Percentiles rank a stretch among this genome's conserved stretches.
Evolutionary conservation across 164 flowering plant genomes (phyloP).

Genomic region (Magnolia changhungtana): DNA sequence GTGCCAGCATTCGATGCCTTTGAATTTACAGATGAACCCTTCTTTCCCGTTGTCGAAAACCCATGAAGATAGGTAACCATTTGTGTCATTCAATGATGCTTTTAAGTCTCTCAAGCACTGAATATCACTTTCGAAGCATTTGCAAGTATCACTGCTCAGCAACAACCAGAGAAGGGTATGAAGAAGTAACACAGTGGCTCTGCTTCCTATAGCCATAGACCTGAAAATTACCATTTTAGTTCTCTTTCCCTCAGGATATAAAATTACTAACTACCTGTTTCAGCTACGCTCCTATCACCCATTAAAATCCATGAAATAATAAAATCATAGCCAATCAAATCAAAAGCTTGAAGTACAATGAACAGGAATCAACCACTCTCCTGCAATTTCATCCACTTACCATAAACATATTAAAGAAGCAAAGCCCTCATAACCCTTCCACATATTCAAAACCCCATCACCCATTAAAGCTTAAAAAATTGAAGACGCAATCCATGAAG

Average conservation of each 20-base stretch:
- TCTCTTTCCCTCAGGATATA: background rate
- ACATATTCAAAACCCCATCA: too few relatives aligned
- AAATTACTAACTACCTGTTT: background rate
- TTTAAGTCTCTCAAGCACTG: constrained; percentile 47
- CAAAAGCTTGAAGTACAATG: background rate
- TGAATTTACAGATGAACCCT: constrained; percentile 66
- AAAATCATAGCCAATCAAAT: too few relatives aligned
- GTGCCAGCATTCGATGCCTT: constrained; percentile 82
- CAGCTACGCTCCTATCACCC: background rate
- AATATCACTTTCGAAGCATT: constrained; percentile 36
- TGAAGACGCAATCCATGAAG: too few relatives aligned
- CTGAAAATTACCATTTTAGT: background rate
- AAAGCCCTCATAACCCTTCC: background rate
- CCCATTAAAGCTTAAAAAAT: too few relatives aligned
- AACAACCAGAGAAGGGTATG: constrained; percentile 18
- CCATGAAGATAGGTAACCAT: constrained; percentile 45
- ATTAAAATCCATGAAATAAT: background rate
- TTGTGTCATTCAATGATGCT: constrained; percentile 48
- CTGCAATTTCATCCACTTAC: background rate
- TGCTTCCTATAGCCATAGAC: constrained; percentile 7
- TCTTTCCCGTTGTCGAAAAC: constrained; percentile 45
- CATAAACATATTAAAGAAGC: too few relatives aligned
- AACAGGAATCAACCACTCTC: background rate
- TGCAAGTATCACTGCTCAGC: constrained; percentile 19
- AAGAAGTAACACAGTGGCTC: constrained; percentile 11